Evolutionary conservation across 371 early-diverging fungal species (phyloP), one percentile per base, ranked within the genome.

Genomic region (Entomophthora muscae): DNA sequence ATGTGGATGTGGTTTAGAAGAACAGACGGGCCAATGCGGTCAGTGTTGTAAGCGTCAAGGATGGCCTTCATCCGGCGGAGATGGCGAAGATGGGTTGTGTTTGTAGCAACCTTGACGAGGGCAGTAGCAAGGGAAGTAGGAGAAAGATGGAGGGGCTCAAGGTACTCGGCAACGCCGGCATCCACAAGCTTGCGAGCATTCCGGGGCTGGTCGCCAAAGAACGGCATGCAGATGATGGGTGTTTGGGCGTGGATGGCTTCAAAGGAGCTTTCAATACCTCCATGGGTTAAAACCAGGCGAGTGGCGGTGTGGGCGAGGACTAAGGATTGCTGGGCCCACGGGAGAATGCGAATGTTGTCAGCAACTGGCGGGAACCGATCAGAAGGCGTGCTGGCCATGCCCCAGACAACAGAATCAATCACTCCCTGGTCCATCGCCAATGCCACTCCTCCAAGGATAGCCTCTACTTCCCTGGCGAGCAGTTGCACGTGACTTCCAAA

Each of bases 371-470:
- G 62, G 52, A 62, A 62, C 52, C 29, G 12, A 1, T 51, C 29
- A 7, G 24, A 10, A 7, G 21, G 52, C 10, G 52, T 62, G 22
- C 29, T 51, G 1, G 28, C 62, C 28, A 52, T 26, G 28, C 42
- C 62, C 62, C 62, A 62, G 17, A 62, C 2, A 28, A 62, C 62
- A 28, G 29, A 42, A 30, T 62, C 62, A 7, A 62, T 62, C 5
- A 29, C 7, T 21, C 42, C 42, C 2, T 26, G 3, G 1, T 62
- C 62, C 1, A 62, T 33, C 5, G 52, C 62, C 30, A 33, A 31
- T 27, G 27, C 3, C 21, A 53, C 22, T n/a, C 52, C 53, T 2
- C 22, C 53, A 17, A 62, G 7, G 1, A 62, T n/a, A 21, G 23
- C n/a, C 10, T 33, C 21, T 5, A 31, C 26, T 22, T 33, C 42